A percentile compares a stretch with the other conserved stretches of the same genome.
phyloP scores from a whole-genome alignment of 148 eudicot species.

The Chenopodium suecicum region DNA sequence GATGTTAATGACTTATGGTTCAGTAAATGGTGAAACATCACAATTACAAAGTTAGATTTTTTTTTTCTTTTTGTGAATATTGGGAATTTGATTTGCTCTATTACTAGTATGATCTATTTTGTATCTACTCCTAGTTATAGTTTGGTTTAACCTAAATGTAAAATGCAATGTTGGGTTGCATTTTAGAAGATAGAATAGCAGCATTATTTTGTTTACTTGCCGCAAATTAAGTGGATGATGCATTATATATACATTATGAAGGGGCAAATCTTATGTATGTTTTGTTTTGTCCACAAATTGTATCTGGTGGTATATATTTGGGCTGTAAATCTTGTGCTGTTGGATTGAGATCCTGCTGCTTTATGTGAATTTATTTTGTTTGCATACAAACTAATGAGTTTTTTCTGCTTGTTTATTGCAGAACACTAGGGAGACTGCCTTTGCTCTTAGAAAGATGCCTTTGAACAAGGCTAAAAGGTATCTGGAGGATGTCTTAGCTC shows the following conservation, averaged over 20 bases:
- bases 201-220: slow-evolving; percentile 39
- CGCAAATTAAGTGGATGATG: too few species aligned
- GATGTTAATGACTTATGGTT: too few species aligned
- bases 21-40: slow-evolving; percentile 18
- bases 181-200: slow-evolving; percentile 32
- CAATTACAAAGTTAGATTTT: too few species aligned
- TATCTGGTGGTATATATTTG: too few species aligned
- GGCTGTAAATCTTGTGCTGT: too few species aligned
- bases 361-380: too few species aligned
- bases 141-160: slow-evolving; percentile 35
- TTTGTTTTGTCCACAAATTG: too few species aligned
- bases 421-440: slow-evolving; percentile 94
- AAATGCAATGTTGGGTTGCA: slow-evolving; percentile 49
- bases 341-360: too few species aligned
- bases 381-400: background rate
- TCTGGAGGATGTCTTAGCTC: slow-evolving; percentile 77
- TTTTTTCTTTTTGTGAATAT: background rate
- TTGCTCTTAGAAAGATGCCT: slow-evolving; percentile 65
- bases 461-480: slow-evolving; percentile 74
- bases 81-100: background rate
- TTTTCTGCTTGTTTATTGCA: slow-evolving; percentile 20
- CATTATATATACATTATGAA: too few species aligned
- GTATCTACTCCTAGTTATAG: background rate
- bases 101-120: too few species aligned
- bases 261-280: too few species aligned